phyloP scores from a whole-genome alignment of 1,284 basidiomycete genomes.

The Xerocomus amazonicus region DNA sequence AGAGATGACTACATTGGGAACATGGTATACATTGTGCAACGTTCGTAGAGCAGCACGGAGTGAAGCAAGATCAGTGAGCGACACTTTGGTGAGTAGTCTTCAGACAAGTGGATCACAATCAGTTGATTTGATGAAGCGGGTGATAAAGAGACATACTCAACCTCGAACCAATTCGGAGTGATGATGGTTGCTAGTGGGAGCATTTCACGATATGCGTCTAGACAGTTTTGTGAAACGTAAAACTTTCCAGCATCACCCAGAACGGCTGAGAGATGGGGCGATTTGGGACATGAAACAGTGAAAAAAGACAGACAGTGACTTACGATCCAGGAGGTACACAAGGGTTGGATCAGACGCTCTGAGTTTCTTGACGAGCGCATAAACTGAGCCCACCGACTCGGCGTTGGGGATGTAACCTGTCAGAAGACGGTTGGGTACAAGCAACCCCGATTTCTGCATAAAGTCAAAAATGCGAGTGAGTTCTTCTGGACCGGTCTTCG shows the following conservation, averaged over 20 bases:
- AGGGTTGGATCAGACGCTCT: slow-evolving; percentile 55
- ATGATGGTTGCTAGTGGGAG: slow-evolving; percentile 84
- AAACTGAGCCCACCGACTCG: slow-evolving; percentile 70
- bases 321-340: slow-evolving; percentile 89
- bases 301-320: slow-evolving; percentile 32
- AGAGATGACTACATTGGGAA: slow-evolving; percentile 89
- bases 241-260: slow-evolving; percentile 86
- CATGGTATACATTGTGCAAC: slow-evolving; percentile 71
- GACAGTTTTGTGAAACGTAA: slow-evolving; percentile 86
- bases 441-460: slow-evolving; percentile 67
- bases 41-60: slow-evolving; percentile 67
- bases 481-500: slow-evolving; percentile 68
- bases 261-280: slow-evolving; percentile 76
- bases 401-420: slow-evolving; percentile 91
- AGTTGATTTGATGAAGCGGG: neutral
- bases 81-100: slow-evolving; percentile 71
- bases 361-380: slow-evolving; percentile 59
- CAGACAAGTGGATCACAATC: slow-evolving; percentile 7
- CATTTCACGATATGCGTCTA: slow-evolving; percentile 85
- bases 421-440: slow-evolving; percentile 62
- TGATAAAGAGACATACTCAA: slow-evolving; percentile 64
- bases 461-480: slow-evolving; percentile 63
- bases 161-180: slow-evolving; percentile 98
- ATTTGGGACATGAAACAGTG: slow-evolving; percentile 1
- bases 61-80: slow-evolving; percentile 63